Evolutionary conservation across 2,329 filamentous ascomycete species (phyloP).

Genomic region (Claviceps quebecensis): DNA sequence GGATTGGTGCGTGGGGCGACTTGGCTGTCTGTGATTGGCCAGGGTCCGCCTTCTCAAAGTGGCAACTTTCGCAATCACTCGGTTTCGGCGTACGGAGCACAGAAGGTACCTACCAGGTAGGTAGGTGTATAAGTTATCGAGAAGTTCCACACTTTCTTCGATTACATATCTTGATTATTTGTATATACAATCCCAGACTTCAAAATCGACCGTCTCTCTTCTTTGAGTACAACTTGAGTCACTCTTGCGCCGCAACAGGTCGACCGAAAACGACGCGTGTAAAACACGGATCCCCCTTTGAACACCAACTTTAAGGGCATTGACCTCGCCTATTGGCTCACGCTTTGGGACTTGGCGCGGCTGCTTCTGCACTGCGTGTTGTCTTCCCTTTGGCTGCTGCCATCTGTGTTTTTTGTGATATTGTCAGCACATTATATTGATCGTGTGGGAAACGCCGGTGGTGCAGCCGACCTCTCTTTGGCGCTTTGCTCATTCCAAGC

Average conservation of each 20-base stretch:
- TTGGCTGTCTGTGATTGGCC: not conserved
- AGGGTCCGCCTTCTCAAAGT: not conserved
- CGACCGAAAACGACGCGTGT: too few species aligned
- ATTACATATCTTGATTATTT: too few species aligned
- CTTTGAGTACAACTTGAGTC: too few species aligned
- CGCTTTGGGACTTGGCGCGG: not conserved
- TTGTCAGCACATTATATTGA: not conserved
- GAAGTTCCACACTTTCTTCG: too few species aligned
- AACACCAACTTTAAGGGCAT: not conserved
- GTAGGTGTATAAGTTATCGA: too few species aligned
- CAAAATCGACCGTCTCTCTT: too few species aligned
- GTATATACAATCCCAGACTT: too few species aligned
- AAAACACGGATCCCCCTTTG: not conserved
- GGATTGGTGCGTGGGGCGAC: not conserved
- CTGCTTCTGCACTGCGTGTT: not conserved
- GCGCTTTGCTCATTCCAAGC: too few species aligned
- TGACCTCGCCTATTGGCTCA: not conserved
- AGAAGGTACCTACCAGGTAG: too few species aligned
- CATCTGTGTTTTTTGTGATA: not conserved
- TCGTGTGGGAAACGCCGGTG: not conserved
- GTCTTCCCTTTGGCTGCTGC: not conserved
- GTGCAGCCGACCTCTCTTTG: too few species aligned
- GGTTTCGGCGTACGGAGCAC: too few species aligned
- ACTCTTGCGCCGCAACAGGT: too few species aligned
- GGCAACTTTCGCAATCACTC: not conserved